Base-by-base conservation (phyloP, 352 stramenopile species). In the Thalassiosira tumida region DNA sequence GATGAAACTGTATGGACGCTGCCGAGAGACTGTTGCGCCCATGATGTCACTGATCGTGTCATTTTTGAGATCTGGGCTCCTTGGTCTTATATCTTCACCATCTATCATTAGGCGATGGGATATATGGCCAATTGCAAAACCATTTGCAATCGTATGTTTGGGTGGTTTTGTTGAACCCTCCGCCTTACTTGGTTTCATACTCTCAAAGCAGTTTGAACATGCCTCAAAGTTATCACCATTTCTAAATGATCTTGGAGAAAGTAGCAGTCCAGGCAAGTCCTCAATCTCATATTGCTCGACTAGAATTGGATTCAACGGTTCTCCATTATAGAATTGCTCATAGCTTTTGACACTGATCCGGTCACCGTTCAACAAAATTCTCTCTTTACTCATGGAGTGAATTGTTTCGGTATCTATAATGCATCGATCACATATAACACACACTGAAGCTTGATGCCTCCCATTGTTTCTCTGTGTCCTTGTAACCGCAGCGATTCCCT, bases 1-100 rank as follows among this genome's bases (percentile, higher is more conserved):
- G 14, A 92, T 59, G 72, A 81, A 92, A 67, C 73, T 81, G 82
- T 79, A 84, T 37, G 80, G 81, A 4, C 87, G 24, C n/a, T 73
- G 24, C 76, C 43, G 43, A 51, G 40, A 33, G 1, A 92, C 59
- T 37, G 41, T 33, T 70, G 75, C 81, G 47, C 74, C 51, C 54
- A 92, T 54, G 24, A 88, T 29, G 74, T 92, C 87, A 37, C 29
- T 81, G 10, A 86, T 37, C 24, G 81, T 37, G n/a, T 73, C 40
- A 35, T 85, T 43, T 7, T 74, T 65, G 15, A 88, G 79, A 74
- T 54, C 35, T 59, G n/a, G 43, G 54, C 29, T 4, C 50, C 80
- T 79, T 40, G 51, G 41, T 21, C 10, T 59, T 59, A 31, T n/a
- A 70, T 82, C 33, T 33, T 88, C 62, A 38, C 51, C 50, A 67